Evolutionary conservation across 176 grass and related monocot species (phyloP).

Genomic region (Dendrocalamus sinicus): DNA sequence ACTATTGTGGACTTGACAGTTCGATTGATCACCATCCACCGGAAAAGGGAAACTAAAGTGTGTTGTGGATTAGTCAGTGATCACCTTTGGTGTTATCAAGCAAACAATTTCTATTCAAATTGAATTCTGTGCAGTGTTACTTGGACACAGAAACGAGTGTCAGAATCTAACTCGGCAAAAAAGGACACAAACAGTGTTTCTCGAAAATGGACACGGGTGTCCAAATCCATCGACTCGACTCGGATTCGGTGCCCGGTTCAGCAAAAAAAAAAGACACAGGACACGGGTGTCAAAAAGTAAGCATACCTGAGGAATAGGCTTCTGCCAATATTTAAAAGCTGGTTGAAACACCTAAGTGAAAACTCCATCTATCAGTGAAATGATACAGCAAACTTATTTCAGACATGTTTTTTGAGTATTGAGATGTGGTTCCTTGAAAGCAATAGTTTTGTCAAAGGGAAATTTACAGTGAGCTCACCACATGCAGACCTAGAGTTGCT

Average conservation of each 20-base stretch:
- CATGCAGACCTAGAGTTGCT: not conserved
- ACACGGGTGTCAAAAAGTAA: not conserved
- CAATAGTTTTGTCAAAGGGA: not conserved
- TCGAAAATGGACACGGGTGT: too few species aligned
- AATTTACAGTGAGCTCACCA: not conserved
- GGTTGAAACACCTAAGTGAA: not conserved
- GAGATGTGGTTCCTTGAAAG: not conserved
- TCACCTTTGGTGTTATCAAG: not conserved
- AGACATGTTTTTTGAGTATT: not conserved
- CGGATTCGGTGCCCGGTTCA: too few species aligned
- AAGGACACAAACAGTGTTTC: too few species aligned
- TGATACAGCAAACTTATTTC: not conserved
- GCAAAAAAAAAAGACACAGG: too few species aligned
- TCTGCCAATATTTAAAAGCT: not conserved
- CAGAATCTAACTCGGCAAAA: too few species aligned
- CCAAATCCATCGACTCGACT: too few species aligned
- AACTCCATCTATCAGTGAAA: not conserved
- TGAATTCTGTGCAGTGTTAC: not conserved
- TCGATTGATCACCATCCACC: not conserved
- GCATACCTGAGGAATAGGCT: not conserved
- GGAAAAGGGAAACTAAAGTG: conserved; percentile 14
- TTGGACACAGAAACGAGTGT: too few species aligned
- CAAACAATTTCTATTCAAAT: not conserved
- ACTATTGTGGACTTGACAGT: not conserved
- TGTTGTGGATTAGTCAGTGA: conserved; percentile 8